Percentiles rank a stretch among this genome's conserved stretches.
Evolutionary conservation across 2,329 filamentous ascomycete species (phyloP).

Genomic region (Gnomoniopsis sp.): DNA sequence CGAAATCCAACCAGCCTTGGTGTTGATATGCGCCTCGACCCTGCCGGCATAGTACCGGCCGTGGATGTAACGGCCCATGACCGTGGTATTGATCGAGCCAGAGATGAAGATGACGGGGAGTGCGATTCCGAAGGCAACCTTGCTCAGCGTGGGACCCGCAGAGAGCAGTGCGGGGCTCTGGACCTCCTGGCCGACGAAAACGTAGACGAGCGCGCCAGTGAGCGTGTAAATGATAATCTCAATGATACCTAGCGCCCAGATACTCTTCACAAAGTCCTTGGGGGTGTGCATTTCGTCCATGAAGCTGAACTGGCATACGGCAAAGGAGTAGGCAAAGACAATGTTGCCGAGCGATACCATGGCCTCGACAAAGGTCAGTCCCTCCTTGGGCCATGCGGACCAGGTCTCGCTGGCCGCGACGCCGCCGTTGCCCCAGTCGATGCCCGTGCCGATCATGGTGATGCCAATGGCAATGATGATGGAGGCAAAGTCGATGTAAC

Average conservation of each 20-base stretch:
- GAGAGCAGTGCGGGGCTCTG: slow-evolving; percentile 66
- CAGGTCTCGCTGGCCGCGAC: slow-evolving; percentile 28
- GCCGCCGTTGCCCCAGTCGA: slow-evolving; percentile 31
- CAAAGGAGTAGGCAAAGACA: slow-evolving; percentile 64
- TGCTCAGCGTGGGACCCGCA: slow-evolving; percentile 54
- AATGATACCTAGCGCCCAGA: slow-evolving; percentile 58
- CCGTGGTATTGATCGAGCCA: slow-evolving; percentile 63
- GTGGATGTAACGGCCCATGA: slow-evolving; percentile 44
- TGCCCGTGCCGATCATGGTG: slow-evolving; percentile 63
- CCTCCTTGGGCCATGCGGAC: slow-evolving; percentile 43
- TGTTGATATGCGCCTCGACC: slow-evolving; percentile 45
- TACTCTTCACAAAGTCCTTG: slow-evolving; percentile 46
- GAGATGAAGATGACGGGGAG: slow-evolving; percentile 72
- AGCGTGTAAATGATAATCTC: slow-evolving; percentile 65
- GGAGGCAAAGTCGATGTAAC: slow-evolving; percentile 56
- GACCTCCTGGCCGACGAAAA: slow-evolving; percentile 62
- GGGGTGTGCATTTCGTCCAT: slow-evolving; percentile 54
- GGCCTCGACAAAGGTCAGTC: slow-evolving; percentile 47
- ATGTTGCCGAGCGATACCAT: slow-evolving; percentile 67
- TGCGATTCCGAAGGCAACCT: slow-evolving; percentile 67
- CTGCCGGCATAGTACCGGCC: slow-evolving; percentile 41
- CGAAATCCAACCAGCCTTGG: slow-evolving; percentile 42
- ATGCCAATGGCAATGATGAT: slow-evolving; percentile 62
- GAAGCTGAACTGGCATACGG: slow-evolving; percentile 49
- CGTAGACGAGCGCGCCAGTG: slow-evolving; percentile 65